Evolutionary conservation across 1,139 yeast species (phyloP), one percentile per base, ranked within the genome.

Genomic region (Keqinozyma sinolaborantium): DNA sequence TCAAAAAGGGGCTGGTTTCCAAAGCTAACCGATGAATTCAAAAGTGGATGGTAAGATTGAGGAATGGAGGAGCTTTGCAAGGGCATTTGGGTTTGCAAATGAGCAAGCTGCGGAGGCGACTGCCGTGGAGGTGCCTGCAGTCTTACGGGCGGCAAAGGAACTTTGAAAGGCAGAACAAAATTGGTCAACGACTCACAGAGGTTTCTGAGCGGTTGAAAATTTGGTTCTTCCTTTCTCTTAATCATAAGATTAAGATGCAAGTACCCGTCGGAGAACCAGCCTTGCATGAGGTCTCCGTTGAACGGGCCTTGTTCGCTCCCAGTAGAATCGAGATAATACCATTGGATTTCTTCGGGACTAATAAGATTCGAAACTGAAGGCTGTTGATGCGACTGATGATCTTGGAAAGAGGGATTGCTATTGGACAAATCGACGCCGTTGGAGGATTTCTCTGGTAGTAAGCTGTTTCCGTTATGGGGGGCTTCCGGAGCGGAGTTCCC

Each of bases 251-350:
- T 77, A 11, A 66, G 67, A 31, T 63, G 64, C 41, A 86, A 66
- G 57, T 83, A 84, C 2, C 81, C 79, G 20, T 73, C 75, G 4
- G 70, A 53, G 39, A 73, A 74, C 95, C 95, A 86, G 32, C 68
- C 77, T 42, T 85, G 94, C 95, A 86, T 86, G 62, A 73, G 59
- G 16, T 64, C 58, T 2, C 94, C 88, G 32, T 69, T 68, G 52
- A 85, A 86, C 2, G 95, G 95, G 15, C 95, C 95, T 50, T 84
- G 95, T 40, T 78, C 81, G 33, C 60, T 70, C 2, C 85, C 86
- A 28, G 71, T 57, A 1, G 86, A 79, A 51, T 86, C 95, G 35
- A 79, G 61, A 50, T 86, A 86, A 38, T 59, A 64, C 95, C 95
- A 86, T 35, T 70, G 64, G 44, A 80, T 68, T 32, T 65, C 58